Base-by-base conservation (phyloP, 1,139 yeast genomes). In the Geotrichum phurueaensis region DNA sequence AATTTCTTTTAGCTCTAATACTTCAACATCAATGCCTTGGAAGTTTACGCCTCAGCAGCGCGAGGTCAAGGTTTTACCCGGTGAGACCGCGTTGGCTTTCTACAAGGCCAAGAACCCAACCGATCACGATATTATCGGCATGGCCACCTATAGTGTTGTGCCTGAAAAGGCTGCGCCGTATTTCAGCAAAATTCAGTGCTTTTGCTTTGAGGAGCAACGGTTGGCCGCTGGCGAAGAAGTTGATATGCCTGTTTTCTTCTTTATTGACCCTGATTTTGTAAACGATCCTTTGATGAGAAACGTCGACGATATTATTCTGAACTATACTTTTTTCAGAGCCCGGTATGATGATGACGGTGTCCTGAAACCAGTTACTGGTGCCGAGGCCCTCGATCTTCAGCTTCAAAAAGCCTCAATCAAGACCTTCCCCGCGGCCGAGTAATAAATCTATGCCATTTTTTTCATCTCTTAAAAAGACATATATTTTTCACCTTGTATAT, bases 161-260 rank as follows among this genome's bases (percentile, higher is more conserved):
- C 99, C 99, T 0, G 98, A 94, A 67, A 92, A 89, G 68, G 96
- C 95, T 10, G 96, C 98, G 0, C 96, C 91, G 5, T 95, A 94
- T 74, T 94, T 94, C 78, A 89, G 90, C 77, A 94, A 94, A 75
- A 94, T 94, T 70, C 99, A 94, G 73, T 94, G 99, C 74, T 94
- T 94, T 76, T 94, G 99, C 72, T 94, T 95, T 72, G 99, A 94
- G 76, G 99, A 94, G 72, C 99, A 94, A 75, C 82, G 90, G 73
- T 79, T 94, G 66, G 82, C 86, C 61, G 97, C 97, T 1, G 98
- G 98, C 6, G 99, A 95, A 76, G 98, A 94, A 73, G 96, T 95
- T 18, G 99, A 95, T 71, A 94, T 95, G 99, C 99, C 99, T 0
- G 92, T 94, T 20, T 95, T 95, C 77, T 95, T 95, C 81, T 95